Percentiles rank a stretch among this genome's conserved stretches.
These are phyloP conservation scores for Aquilaria malaccensis DNA, from an alignment of 345 rosid genomes.

Conservation along the genomic window DNA sequence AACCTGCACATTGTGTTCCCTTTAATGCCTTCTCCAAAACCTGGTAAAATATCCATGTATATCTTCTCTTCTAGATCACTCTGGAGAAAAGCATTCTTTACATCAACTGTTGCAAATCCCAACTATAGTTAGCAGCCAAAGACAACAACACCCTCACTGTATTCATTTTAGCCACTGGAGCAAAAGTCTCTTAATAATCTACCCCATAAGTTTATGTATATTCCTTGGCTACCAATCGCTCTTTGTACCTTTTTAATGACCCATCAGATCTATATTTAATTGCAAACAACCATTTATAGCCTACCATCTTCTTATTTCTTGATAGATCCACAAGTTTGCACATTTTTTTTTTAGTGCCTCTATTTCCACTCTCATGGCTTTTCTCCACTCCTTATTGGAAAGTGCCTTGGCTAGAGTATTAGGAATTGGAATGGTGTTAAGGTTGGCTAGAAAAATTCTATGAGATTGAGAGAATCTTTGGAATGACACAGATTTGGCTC, in stretches of 20 bases:
- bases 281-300: not conserved
- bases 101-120: no score
- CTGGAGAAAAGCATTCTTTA: not conserved
- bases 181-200: not conserved
- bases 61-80: not conserved
- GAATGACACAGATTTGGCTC: not conserved
- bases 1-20: not conserved
- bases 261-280: not conserved
- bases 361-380: not conserved
- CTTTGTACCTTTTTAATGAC: slow-evolving; percentile 1
- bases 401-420: not conserved
- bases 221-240: not conserved
- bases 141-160: not conserved
- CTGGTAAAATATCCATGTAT: no score
- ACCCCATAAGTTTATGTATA: not conserved
- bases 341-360: not conserved
- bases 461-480: not conserved
- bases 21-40: no score
- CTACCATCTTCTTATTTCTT: not conserved
- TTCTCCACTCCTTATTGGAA: not conserved
- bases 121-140: not conserved
- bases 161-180: not conserved
- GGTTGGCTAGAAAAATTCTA: not conserved
- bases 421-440: not conserved
- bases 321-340: not conserved